Conservation (phyloP, 2,329 filamentous ascomycete species). For the Didymosphaeria variabile region DNA sequence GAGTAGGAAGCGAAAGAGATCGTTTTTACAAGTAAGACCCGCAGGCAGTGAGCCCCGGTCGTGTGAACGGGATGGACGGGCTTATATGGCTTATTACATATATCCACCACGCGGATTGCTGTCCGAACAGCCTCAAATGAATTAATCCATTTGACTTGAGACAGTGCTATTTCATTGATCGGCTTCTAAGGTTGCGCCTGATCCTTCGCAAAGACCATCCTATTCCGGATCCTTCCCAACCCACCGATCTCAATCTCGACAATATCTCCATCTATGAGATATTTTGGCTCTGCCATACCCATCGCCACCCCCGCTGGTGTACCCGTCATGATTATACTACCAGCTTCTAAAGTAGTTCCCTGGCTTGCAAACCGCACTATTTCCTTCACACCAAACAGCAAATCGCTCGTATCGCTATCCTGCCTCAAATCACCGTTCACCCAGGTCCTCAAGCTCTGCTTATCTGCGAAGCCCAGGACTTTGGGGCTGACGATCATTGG, state of each 20-base stretch:
- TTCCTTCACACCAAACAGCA: conserved; percentile 54
- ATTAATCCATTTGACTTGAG: too few species aligned
- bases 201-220: conserved; percentile 48
- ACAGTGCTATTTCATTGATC: neutral
- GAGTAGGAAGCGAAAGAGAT: neutral
- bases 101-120: too few species aligned
- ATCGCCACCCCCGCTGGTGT: conserved; percentile 56
- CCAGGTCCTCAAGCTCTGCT: conserved; percentile 52
- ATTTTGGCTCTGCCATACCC: conserved; percentile 51
- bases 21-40: too few species aligned
- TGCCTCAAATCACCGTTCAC: conserved; percentile 58
- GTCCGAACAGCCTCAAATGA: too few species aligned
- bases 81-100: too few species aligned
- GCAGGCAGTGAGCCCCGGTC: too few species aligned
- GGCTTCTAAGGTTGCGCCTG: neutral
- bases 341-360: conserved; percentile 50
- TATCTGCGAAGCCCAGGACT: conserved; percentile 51
- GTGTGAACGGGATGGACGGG: neutral
- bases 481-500: conserved; percentile 54
- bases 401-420: conserved; percentile 45
- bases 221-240: conserved; percentile 52
- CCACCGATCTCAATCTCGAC: conserved; percentile 50
- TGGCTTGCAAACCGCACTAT: conserved; percentile 55
- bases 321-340: conserved; percentile 57
- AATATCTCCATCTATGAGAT: conserved; percentile 50